phyloP scores from a whole-genome alignment of 768 basidiomycete genomes.

The Lepiota venenata region DNA sequence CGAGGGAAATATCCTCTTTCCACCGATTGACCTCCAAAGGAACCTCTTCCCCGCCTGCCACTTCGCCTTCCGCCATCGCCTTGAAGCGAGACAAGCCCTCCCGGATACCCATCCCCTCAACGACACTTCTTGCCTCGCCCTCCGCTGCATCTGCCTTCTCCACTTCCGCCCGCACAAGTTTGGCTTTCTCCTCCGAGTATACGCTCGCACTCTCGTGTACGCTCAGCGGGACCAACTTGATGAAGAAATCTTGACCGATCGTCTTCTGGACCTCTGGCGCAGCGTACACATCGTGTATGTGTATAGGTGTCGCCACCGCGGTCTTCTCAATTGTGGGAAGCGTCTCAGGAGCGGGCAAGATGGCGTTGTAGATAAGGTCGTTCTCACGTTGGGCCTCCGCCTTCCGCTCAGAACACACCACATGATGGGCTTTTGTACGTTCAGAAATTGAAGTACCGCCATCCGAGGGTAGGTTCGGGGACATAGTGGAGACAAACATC shows the following conservation, averaged over 20 bases:
- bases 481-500: conserved; percentile 66
- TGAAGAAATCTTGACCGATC: conserved; percentile 90
- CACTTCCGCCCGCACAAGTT: conserved; percentile 81
- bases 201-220: conserved; percentile 96
- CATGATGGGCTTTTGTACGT: conserved; percentile 78
- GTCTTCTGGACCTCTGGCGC: conserved; percentile 90
- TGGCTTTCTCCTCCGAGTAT: conserved; percentile 99
- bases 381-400: conserved; percentile 84
- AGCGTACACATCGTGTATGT: conserved; percentile 93
- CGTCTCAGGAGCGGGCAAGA: conserved; percentile 75
- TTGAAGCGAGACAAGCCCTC: conserved; percentile 65
- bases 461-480: conserved; percentile 85
- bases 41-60: conserved; percentile 62
- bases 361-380: conserved; percentile 95
- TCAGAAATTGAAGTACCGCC: conserved; percentile 77
- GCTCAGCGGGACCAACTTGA: conserved; percentile 82
- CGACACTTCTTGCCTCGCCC: conserved; percentile 68
- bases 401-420: conserved; percentile 72
- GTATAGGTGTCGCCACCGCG: conserved; percentile 75
- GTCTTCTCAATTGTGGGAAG: conserved; percentile 83
- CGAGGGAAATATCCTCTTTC: conserved; percentile 67
- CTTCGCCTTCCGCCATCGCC: conserved; percentile 64
- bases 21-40: conserved; percentile 69
- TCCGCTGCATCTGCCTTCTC: conserved; percentile 86
- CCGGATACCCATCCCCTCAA: conserved; percentile 82